Percentiles rank a stretch among this genome's conserved stretches.
Evolutionary conservation across 2,329 filamentous ascomycete species (phyloP).

Genomic region (Leptographium lundbergii): DNA sequence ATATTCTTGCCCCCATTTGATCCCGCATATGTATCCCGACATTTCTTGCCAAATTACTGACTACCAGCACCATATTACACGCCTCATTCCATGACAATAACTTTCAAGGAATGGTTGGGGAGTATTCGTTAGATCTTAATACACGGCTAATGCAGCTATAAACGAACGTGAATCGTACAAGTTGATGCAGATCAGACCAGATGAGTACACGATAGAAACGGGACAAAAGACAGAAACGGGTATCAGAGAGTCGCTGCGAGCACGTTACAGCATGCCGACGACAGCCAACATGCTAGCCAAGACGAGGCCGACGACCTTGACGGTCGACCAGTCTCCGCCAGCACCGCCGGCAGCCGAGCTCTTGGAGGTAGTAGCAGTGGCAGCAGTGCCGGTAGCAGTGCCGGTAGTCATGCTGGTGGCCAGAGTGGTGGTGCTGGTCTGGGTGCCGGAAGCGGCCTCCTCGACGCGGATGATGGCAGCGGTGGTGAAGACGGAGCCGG

Average conservation of each 20-base stretch:
- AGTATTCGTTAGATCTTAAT: no score
- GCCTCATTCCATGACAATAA: no score
- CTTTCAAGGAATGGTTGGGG: no score
- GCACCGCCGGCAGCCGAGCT: conserved; percentile 1
- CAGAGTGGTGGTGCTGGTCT: conserved; percentile 19
- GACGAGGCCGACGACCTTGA: conserved; percentile 16
- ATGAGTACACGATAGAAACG: background rate
- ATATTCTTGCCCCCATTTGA: no score
- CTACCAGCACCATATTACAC: no score
- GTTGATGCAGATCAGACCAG: background rate
- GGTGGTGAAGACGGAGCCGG: conserved; percentile 13
- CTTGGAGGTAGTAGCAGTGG: background rate
- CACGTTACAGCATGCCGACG: conserved; percentile 16
- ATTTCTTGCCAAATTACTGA: no score
- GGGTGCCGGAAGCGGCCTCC: conserved; percentile 18
- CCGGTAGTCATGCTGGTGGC: conserved; percentile 13
- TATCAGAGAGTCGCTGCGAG: background rate
- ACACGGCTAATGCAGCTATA: background rate
- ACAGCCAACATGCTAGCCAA: conserved; percentile 18
- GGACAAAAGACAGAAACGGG: background rate
- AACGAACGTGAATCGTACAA: background rate
- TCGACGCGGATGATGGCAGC: conserved; percentile 18
- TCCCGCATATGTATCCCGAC: no score
- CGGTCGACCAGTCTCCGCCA: conserved; percentile 6
- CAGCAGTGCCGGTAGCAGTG: background rate